Percentiles rank a stretch among this genome's conserved stretches.
Conservation (phyloP, 164 flowering plant genomes). For the Echeveria elegans region DNA sequence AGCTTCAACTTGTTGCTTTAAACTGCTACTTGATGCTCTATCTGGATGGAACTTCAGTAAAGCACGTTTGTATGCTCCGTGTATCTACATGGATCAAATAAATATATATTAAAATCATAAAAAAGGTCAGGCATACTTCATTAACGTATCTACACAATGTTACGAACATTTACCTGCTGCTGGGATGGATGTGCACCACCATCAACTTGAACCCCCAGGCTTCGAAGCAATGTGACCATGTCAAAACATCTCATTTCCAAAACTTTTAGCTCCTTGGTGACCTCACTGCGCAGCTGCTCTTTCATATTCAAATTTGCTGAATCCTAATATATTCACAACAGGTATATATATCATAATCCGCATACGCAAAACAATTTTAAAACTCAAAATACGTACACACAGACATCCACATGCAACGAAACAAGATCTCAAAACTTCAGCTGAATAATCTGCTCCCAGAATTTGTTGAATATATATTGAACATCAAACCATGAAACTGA, state of each 20-base stretch:
- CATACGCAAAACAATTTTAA: background rate
- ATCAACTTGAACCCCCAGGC: slow-evolving; percentile 54
- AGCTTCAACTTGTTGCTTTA: slow-evolving; percentile 81
- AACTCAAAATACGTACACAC: background rate
- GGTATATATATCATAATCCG: background rate
- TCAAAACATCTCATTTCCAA: slow-evolving; percentile 44
- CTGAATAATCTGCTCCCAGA: background rate
- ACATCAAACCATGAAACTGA: background rate
- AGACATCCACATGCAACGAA: no score
- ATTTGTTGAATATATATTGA: background rate
- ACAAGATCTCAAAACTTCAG: no score
- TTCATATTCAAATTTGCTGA: slow-evolving; percentile 67
- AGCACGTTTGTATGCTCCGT: slow-evolving; percentile 75
- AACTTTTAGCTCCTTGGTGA: slow-evolving; percentile 46
- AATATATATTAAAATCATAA: background rate
- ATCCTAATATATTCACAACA: slow-evolving; percentile 37
- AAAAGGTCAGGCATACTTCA: background rate
- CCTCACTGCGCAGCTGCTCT: slow-evolving; percentile 53
- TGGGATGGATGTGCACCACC: slow-evolving; percentile 37
- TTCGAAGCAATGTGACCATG: slow-evolving; percentile 76
- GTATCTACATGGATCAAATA: slow-evolving; percentile 38
- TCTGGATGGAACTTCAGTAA: slow-evolving; percentile 85
- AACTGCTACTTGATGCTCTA: slow-evolving; percentile 53
- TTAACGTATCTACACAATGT: background rate
- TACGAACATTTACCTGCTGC: slow-evolving; percentile 38